phyloP scores from a whole-genome alignment of 208 protist genomes.

The Porcisia deanei region DNA sequence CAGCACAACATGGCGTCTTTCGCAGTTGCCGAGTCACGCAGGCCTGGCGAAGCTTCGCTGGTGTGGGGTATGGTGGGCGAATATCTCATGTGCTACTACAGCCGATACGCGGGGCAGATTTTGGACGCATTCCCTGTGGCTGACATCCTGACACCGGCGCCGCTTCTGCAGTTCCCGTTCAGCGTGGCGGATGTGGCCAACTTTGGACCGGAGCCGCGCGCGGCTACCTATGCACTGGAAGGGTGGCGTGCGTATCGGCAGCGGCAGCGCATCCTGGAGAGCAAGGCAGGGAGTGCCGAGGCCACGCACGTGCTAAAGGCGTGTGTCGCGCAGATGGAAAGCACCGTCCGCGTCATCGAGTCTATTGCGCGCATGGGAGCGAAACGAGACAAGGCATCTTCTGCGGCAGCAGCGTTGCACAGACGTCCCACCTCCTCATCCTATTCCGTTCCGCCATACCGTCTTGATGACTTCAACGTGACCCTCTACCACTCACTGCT shows the following conservation, averaged over 20 bases:
- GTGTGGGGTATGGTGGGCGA: slow-evolving; percentile 83
- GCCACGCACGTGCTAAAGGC: slow-evolving; percentile 14
- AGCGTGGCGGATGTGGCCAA: slow-evolving; percentile 26
- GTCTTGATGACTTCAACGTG: slow-evolving; percentile 24
- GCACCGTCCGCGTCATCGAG: not conserved
- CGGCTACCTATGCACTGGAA: slow-evolving; percentile 22
- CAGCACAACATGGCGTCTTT: slow-evolving; percentile 26
- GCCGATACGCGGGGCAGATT: slow-evolving; percentile 36
- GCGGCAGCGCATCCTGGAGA: slow-evolving; percentile 20
- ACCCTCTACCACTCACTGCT: slow-evolving; percentile 32
- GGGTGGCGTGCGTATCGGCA: slow-evolving; percentile 29
- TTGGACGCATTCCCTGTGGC: slow-evolving; percentile 34
- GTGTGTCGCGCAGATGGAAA: slow-evolving; percentile 20
- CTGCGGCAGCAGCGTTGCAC: not conserved
- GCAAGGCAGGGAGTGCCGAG: not conserved
- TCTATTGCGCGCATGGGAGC: not conserved
- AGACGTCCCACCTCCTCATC: slow-evolving; percentile 5
- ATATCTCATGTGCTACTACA: slow-evolving; percentile 80
- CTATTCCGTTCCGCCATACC: slow-evolving; percentile 20
- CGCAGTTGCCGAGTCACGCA: slow-evolving; percentile 23
- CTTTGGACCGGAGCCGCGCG: slow-evolving; percentile 32
- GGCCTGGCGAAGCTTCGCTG: slow-evolving; percentile 26
- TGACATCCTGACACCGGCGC: slow-evolving; percentile 21
- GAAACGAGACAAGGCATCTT: not conserved
- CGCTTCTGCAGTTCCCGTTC: slow-evolving; percentile 32